Base-by-base conservation (phyloP, 441 rosid genomes). In the Cnidoscolus chayamansa region DNA sequence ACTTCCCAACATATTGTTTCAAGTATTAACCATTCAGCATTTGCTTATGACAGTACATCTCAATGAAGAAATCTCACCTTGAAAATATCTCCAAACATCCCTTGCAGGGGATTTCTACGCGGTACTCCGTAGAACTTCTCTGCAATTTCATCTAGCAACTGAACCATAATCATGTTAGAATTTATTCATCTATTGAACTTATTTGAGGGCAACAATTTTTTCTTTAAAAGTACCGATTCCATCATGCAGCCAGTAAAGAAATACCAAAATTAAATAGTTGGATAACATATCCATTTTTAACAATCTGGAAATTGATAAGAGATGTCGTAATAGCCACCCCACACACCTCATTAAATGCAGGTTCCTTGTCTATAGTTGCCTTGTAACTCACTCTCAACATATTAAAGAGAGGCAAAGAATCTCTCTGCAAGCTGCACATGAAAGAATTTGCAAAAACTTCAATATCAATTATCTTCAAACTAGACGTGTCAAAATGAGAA, bases 341-440 rank as follows among this genome's bases (percentile, higher is more conserved):
- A 63, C 60, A 35, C 64, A 92, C 99, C 96, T 92, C 97, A 60
- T 77, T 76, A 62, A 94, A 91, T 72, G 87, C 77, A n/a, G 92
- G 93, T 58, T 94, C 99, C 74, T 94, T 80, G 75, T 92, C 96
- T 81, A 88, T 75, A 79, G 89, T 82, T 25, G 93, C 55, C 84
- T 81, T 92, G 84, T 78, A 91, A 75, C 82, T 87, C 61, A 73
- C 82, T 84, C 91, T 91, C 87, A 92, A 76, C 96, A 86, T 88
- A 68, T 86, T 90, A 83, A 95, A 95, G 68, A 95, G 96, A 15
- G 97, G 97, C 70, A 88, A 80, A n/a, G 99, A 96, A 79, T 91
- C 98, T 82, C 94, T 91, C 86, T 86, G 84, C 88, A 95, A 71
- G 81, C 98, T 95, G 92, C 73, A 78, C 32, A 4, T 10, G 5